Evolutionary conservation across 2,329 filamentous ascomycete species (phyloP).

Genomic region (Cryphonectria naterciae): DNA sequence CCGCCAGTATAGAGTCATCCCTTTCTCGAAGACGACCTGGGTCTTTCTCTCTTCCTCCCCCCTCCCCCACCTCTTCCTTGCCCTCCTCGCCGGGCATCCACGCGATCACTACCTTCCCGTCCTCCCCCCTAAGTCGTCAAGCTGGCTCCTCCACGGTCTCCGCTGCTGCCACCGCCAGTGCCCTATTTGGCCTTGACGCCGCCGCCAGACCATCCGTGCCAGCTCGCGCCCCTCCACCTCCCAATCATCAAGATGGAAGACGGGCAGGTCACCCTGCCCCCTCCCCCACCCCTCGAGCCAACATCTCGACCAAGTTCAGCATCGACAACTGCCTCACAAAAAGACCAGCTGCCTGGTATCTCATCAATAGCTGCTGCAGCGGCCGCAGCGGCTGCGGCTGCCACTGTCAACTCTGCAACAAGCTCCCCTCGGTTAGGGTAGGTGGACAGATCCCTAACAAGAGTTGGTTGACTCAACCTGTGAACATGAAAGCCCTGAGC

Average conservation of each 20-base stretch:
- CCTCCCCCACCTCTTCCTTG: background rate
- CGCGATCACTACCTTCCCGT: background rate
- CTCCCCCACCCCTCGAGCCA: constrained; percentile 47
- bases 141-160: constrained; percentile 35
- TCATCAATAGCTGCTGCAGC: constrained; percentile 49
- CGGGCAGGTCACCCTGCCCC: constrained; percentile 39
- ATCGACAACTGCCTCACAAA: constrained; percentile 50
- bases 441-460: constrained; percentile 33
- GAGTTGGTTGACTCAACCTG: background rate
- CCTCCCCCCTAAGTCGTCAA: constrained; percentile 31
- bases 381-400: constrained; percentile 15
- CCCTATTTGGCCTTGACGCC: constrained; percentile 30
- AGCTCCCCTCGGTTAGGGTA: constrained; percentile 53
- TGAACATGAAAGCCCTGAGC: background rate
- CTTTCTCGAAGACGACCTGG: background rate
- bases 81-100: background rate
- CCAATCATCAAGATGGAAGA: constrained; percentile 44
- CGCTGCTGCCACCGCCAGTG: constrained; percentile 30
- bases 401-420: constrained; percentile 36
- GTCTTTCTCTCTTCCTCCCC: background rate
- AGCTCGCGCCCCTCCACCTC: constrained; percentile 32
- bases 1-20: constrained; percentile 9
- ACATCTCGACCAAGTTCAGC: constrained; percentile 56
- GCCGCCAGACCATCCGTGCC: constrained; percentile 29
- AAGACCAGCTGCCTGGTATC: constrained; percentile 50